Base-by-base conservation (phyloP, 2,329 filamentous ascomycete genomes). In the Arthrinium phaeospermum region DNA sequence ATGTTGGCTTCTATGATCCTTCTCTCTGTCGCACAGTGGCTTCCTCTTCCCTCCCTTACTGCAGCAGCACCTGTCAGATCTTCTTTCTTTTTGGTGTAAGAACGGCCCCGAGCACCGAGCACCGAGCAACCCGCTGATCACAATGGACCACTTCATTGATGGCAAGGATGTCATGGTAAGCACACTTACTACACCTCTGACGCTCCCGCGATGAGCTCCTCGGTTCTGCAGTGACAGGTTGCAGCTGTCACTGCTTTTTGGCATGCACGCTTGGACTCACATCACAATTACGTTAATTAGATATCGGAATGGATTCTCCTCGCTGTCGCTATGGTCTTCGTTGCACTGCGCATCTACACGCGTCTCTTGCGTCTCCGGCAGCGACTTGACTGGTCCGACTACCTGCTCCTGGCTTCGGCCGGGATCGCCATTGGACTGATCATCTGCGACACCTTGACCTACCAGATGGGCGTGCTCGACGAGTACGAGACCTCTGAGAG, bases 261-360 rank as follows among this genome's bases (percentile, higher is more conserved):
- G 16, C 5, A 37, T 12, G 27, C 67, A 47, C 67, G 45, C 41
- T 68, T 47, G 22, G 64, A 53, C 72, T 69, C 19, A 75, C 70
- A 19, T 4, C 13, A 41, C 22, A n/a, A 13, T n/a, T 14, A 7
- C 19, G 57, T 2, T 8, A 27, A 45, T 30, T 49, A 79, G 79
- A 77, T 81, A 72, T 81, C 79, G 34, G 79, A 81, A 80, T 80
- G 79, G 79, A 81, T 81, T 71, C 70, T 81, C 27, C 72, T 81
- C 37, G 72, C 75, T 7, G 71, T 73, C 0, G 72, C 79, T 2
- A 79, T 79, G 53, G 70, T 79, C 19, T 80, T 80, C 45, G 77
- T 80, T 53, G 77, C 71, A 30, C 72, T 80, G 67, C 78, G 80
- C 1, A 34, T 82, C n/a, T 82, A 81, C 30, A 76, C 80, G 1